Base-by-base conservation (phyloP, 305 asterid species). In the Fraxinus angustifolia region DNA sequence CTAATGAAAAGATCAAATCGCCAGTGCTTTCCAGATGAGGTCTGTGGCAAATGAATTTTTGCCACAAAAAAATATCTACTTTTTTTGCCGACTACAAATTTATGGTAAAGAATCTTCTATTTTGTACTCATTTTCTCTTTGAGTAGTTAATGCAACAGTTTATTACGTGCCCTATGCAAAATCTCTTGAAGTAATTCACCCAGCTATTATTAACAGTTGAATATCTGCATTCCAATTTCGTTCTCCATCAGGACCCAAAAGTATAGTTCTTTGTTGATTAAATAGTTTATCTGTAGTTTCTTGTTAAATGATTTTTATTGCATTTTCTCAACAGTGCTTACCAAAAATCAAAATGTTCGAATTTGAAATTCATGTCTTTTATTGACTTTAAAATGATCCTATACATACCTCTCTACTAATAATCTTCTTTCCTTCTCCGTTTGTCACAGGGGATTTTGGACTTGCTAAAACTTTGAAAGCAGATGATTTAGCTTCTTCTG, bases 401-500 rank as follows among this genome's bases (percentile, higher is more conserved):
- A 79, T 56, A 26, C 40, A 17, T 26, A 71, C 65, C 80, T 82
- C 75, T 50, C 53, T 78, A 14, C 76, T 79, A 21, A 50, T 73
- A 62, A 40, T 75, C 62, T 81, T 76, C 17, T 80, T 12, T 4
- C 23, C 68, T 71, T 53, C 76, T 76, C 40, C 42, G 36, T 77
- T 76, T 79, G 84, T 73, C 87, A 95, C 97, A n/a, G n/a, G 99
- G 85, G 98, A 93, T 87, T 95, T 95, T 84, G 99, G 99, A 84
- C 96, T 95, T 79, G 98, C 99, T 30, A 95, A 95, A 88, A 93
- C 98, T 73, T 78, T 93, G 91, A 93, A 93, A 89, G 97, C 97
- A 78, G 99, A 93, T 86, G 97, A 95, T 90, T 90, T 93, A 92
- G 95, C 99, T 84, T 95, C 99, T 87, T 95, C 97, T 14, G 98